These are phyloP conservation scores for Gnaphalium uliginosum DNA, from an alignment of 129 eudicot species.

Conservation along the genomic window DNA sequence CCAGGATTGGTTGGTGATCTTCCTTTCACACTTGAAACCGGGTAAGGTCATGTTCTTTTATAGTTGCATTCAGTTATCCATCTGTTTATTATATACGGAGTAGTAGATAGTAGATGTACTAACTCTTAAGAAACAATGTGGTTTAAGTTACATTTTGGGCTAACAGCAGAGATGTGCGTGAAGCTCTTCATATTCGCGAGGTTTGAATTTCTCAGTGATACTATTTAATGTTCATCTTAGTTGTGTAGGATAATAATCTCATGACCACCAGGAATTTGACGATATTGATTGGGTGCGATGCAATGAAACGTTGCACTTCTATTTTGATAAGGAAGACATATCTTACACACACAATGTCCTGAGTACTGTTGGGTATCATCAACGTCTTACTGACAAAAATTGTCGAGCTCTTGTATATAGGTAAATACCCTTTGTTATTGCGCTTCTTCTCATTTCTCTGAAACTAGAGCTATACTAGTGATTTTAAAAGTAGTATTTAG, in stretches of 20 bases:
- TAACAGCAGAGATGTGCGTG: slow-evolving; percentile 31
- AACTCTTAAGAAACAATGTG: slow-evolving; percentile 5
- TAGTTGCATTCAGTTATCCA: too few relatives aligned
- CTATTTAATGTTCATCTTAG: slow-evolving; percentile 10
- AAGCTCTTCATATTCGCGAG: slow-evolving; percentile 32
- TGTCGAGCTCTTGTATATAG: slow-evolving; percentile 34
- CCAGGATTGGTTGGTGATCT: slow-evolving; percentile 20
- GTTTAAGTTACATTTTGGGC: slow-evolving; percentile 23
- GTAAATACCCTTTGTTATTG: background rate
- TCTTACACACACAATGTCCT: slow-evolving; percentile 24
- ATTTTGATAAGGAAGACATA: background rate
- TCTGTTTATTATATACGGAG: too few relatives aligned
- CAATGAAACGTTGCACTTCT: background rate
- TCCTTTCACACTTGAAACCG: slow-evolving; percentile 12
- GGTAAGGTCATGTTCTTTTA: background rate
- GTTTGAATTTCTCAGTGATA: slow-evolving; percentile 15
- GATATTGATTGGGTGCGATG: slow-evolving; percentile 29
- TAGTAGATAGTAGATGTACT: background rate
- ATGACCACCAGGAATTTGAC: slow-evolving; percentile 18
- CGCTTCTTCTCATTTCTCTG: too few relatives aligned
- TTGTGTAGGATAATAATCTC: slow-evolving; percentile 1
- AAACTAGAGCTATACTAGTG: too few relatives aligned
- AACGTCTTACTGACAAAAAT: slow-evolving; percentile 7
- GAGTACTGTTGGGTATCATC: slow-evolving; percentile 29
- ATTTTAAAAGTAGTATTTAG: too few relatives aligned